Evolutionary conservation across 2,329 filamentous ascomycete species (phyloP).

Genomic region (Colletotrichum chrysophilum): DNA sequence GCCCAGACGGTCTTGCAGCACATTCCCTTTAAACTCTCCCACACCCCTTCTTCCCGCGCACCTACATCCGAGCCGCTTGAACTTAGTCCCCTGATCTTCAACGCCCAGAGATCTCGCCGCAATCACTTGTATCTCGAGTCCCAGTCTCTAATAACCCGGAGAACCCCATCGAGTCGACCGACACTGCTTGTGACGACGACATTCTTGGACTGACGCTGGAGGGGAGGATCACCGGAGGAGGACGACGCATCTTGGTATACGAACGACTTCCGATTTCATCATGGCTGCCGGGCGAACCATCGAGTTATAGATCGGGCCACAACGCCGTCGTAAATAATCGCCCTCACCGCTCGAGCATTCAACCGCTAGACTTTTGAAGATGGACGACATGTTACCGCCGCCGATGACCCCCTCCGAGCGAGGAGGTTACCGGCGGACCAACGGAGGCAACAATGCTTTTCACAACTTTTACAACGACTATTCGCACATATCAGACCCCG

Average conservation of each 20-base stretch:
- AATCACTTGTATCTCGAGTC: background rate
- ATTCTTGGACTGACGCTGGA: background rate
- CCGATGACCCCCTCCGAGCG: slow-evolving; percentile 38
- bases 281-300: slow-evolving; percentile 8
- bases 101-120: background rate
- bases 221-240: background rate
- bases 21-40: slow-evolving; percentile 3
- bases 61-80: background rate
- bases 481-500: slow-evolving; percentile 72
- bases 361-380: background rate
- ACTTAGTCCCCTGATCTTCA: background rate
- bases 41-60: background rate
- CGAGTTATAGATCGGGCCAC: slow-evolving; percentile 10
- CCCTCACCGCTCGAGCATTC: background rate
- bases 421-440: slow-evolving; percentile 44
- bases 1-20: background rate
- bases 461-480: slow-evolving; percentile 78
- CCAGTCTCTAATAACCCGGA: background rate
- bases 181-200: background rate
- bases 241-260: background rate
- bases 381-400: slow-evolving; percentile 46
- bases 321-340: background rate
- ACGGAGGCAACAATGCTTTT: slow-evolving; percentile 71
- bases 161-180: background rate
- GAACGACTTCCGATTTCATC: background rate